phyloP scores from a whole-genome alignment of 345 rosid genomes.

The Eucalyptus melliodora region DNA sequence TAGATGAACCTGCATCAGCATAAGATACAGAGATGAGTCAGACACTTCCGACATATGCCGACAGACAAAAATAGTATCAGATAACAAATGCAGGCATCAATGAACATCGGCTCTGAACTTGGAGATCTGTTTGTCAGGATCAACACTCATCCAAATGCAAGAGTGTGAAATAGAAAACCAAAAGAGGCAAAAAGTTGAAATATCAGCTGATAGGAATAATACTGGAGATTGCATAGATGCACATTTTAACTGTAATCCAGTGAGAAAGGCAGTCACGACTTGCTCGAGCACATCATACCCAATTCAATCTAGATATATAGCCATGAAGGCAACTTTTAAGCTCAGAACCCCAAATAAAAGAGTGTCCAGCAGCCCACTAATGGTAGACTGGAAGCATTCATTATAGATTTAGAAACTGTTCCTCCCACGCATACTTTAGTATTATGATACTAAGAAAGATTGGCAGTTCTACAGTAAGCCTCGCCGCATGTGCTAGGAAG shows the following conservation, averaged over 20 bases:
- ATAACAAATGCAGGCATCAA: neutral
- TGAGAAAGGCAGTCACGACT: neutral
- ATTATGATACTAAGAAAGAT: neutral
- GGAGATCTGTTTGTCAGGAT: neutral
- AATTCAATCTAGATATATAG: neutral
- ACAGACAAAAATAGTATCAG: constrained; percentile 1
- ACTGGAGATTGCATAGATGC: neutral
- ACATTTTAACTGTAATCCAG: neutral
- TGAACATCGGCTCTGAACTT: neutral
- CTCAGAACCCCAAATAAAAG: neutral
- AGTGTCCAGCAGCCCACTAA: neutral
- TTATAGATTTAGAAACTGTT: neutral
- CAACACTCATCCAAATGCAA: neutral
- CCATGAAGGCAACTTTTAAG: neutral
- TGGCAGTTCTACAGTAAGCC: neutral
- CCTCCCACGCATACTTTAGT: neutral
- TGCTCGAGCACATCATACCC: neutral
- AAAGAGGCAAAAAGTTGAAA: neutral
- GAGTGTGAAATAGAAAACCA: neutral
- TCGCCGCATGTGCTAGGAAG: neutral
- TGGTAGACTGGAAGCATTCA: neutral
- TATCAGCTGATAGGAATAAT: neutral
- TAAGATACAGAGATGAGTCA: neutral
- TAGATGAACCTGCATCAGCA: constrained; percentile 73
- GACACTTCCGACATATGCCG: neutral